phyloP scores from a whole-genome alignment of 2,329 filamentous ascomycete genomes.

The Verticillium zaregamsianum region DNA sequence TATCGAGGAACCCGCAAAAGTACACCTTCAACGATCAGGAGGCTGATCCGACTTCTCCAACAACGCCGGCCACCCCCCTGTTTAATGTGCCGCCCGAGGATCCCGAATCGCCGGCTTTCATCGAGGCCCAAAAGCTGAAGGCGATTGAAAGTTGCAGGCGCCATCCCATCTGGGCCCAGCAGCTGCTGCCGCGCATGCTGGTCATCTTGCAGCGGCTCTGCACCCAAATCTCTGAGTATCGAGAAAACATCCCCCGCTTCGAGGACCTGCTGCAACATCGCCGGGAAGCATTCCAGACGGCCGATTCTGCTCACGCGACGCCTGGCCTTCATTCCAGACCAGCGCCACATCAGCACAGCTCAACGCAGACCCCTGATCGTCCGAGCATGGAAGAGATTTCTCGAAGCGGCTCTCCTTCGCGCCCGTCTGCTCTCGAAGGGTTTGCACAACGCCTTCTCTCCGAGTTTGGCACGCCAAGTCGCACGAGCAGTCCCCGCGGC shows the following conservation, averaged over 20 bases:
- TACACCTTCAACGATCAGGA: constrained; percentile 51
- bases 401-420: constrained; percentile 46
- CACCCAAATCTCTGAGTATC: constrained; percentile 59
- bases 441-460: constrained; percentile 60
- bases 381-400: constrained; percentile 37
- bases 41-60: constrained; percentile 19
- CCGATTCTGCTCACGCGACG: constrained; percentile 42
- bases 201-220: constrained; percentile 55
- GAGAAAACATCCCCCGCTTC: constrained; percentile 64
- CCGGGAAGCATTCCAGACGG: constrained; percentile 60
- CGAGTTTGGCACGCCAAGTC: constrained; percentile 51
- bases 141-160: constrained; percentile 48
- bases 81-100: constrained; percentile 1
- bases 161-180: constrained; percentile 48
- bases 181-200: constrained; percentile 50
- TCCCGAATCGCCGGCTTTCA: constrained; percentile 25
- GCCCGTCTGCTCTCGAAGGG: constrained; percentile 53
- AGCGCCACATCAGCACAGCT: constrained; percentile 16
- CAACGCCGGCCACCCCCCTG: not conserved
- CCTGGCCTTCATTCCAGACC: constrained; percentile 20
- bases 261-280: constrained; percentile 66
- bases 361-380: constrained; percentile 33
- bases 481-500: constrained; percentile 44
- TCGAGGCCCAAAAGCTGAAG: constrained; percentile 40
- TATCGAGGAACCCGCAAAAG: constrained; percentile 67